These are phyloP conservation scores for Pterulicium gracile DNA, from an alignment of 1,284 basidiomycete genomes.

Conservation along the genomic window DNA sequence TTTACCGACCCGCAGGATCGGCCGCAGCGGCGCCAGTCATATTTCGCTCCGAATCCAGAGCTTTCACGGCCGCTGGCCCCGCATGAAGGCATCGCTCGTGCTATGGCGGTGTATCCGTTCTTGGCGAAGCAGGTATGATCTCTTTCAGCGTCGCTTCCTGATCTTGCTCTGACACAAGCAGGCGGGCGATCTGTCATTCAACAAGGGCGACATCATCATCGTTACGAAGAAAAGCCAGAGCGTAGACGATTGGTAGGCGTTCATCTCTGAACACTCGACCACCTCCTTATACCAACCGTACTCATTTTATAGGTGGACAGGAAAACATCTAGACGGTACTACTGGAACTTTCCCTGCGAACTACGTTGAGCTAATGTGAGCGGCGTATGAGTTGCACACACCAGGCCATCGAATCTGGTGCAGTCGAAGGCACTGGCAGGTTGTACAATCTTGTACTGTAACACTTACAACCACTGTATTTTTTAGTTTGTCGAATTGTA, in stretches of 20 bases:
- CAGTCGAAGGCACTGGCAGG: no score
- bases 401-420: no score
- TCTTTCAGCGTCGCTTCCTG: not conserved
- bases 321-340: not conserved
- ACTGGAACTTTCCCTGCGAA: not conserved
- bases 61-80: constrained; percentile 17
- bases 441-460: no score
- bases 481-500: no score
- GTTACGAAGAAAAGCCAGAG: constrained; percentile 69
- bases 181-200: constrained; percentile 75
- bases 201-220: constrained; percentile 74
- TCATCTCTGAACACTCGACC: not conserved
- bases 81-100: constrained; percentile 55
- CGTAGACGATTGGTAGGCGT: constrained; percentile 65
- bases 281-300: not conserved
- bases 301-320: not conserved
- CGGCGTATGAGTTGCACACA: no score
- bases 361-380: not conserved
- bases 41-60: constrained; percentile 31
- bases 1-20: no score
- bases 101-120: constrained; percentile 75
- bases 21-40: no score
- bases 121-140: constrained; percentile 50
- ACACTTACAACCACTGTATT: no score
- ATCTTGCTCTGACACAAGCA: constrained; percentile 18